Conservation (phyloP, 75 land plant genomes). For the Cupressus sempervirens region DNA sequence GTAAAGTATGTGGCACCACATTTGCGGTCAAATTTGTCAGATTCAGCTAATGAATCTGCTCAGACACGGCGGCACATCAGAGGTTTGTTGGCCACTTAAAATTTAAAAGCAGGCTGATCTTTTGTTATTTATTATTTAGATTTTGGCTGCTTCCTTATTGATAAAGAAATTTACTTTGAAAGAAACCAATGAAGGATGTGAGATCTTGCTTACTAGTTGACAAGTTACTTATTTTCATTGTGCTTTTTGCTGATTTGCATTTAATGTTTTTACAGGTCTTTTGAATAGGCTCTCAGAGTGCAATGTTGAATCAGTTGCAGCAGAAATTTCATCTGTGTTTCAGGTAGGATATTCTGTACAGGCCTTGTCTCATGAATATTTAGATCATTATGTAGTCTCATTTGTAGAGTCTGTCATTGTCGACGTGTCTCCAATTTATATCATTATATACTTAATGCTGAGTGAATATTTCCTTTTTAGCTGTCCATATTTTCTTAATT, state of each 20-base stretch:
- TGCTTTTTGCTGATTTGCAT: neutral
- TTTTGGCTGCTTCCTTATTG: neutral
- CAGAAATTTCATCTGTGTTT: slow-evolving; percentile 60
- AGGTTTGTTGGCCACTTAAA: slow-evolving; percentile 37
- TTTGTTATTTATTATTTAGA: neutral
- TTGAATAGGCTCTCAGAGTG: slow-evolving; percentile 86
- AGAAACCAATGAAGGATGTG: neutral
- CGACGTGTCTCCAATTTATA: neutral
- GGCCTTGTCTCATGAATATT: neutral
- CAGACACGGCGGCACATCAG: slow-evolving; percentile 62
- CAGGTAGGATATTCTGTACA: slow-evolving; percentile 34
- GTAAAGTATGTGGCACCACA: slow-evolving; percentile 84
- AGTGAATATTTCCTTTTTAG: neutral
- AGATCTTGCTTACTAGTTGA: neutral
- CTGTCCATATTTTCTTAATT: neutral
- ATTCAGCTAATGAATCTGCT: slow-evolving; percentile 48
- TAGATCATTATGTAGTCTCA: neutral
- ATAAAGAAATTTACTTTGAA: neutral
- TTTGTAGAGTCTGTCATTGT: neutral
- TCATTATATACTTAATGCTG: neutral
- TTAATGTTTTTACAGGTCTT: slow-evolving; percentile 47
- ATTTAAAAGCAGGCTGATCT: neutral
- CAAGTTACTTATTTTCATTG: neutral
- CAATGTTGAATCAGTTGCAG: slow-evolving; percentile 86
- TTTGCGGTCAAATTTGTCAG: slow-evolving; percentile 30